Evolutionary conservation across 495 filamentous ascomycete species (phyloP), one percentile per base, ranked within the genome.

Genomic region (Lophiotrema nucula): DNA sequence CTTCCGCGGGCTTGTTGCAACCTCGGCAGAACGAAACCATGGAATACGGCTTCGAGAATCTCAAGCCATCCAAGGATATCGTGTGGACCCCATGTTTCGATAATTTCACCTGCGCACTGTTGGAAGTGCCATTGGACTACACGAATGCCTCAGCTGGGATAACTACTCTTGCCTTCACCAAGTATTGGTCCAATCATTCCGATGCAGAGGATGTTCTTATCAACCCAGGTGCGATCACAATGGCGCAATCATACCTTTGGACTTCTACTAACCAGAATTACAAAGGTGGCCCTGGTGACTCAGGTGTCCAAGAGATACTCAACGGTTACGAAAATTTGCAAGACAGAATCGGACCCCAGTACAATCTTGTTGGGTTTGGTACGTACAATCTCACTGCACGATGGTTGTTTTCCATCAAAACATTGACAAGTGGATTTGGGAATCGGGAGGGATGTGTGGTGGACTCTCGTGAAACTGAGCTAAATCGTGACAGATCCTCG

Each of bases 311-410:
- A 16, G 56, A 65, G 26, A 44, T 74, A 31, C 48, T 70, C 27
- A 18, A 26, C 19, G 71, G 70, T 25, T 74, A 75, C 50, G 19
- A 48, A 16, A 51, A 64, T 33, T 23, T 27, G 23, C 19, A 15
- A 24, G 33, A 16, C 18, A 35, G 27, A 11, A n/a, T 62, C 16
- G 50, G 50, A 4, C 4, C 1, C 26, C 15, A 73, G 44, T 81
- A 74, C 60, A 80, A 85, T 48, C 72, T 84, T 19, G 70, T 85
- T 70, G 73, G 77, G 62, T 79, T 69, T n/a, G n/a, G n/a, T n/a
- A n/a, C n/a, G n/a, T n/a, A n/a, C n/a, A n/a, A n/a, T n/a, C n/a
- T n/a, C n/a, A n/a, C n/a, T n/a, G n/a, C n/a, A n/a, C n/a, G n/a
- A n/a, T n/a, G n/a, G n/a, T n/a, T n/a, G n/a, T n/a, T n/a, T n/a